Evolutionary conservation across 208 protist genomes (phyloP).

Genomic region (Entamoeba invadens): DNA sequence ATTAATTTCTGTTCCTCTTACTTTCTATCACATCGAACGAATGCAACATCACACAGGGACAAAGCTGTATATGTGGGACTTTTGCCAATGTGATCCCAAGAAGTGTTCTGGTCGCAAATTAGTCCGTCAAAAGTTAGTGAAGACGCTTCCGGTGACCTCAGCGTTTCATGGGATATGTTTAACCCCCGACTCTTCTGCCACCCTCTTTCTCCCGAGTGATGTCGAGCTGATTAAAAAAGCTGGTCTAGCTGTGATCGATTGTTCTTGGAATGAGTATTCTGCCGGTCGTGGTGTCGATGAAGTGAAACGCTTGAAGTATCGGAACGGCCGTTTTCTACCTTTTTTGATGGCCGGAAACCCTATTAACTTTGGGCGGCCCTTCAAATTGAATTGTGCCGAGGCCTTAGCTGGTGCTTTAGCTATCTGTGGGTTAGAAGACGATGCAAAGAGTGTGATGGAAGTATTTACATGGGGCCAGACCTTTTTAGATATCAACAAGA

Average conservation of each 20-base stretch:
- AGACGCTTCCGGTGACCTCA: slow-evolving; percentile 58
- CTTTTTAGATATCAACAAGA: slow-evolving; percentile 78
- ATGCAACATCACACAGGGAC: neutral
- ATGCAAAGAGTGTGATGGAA: slow-evolving; percentile 64
- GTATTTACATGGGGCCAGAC: slow-evolving; percentile 83
- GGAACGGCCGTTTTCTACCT: slow-evolving; percentile 65
- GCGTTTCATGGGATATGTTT: slow-evolving; percentile 76
- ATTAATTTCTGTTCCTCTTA: too few relatives aligned
- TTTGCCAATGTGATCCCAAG: slow-evolving; percentile 88
- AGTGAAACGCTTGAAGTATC: slow-evolving; percentile 70
- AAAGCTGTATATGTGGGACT: slow-evolving; percentile 71
- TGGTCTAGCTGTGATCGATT: slow-evolving; percentile 92
- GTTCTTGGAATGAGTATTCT: slow-evolving; percentile 85
- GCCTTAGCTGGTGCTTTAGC: slow-evolving; percentile 75
- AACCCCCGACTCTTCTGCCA: slow-evolving; percentile 55
- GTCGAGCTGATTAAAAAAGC: slow-evolving; percentile 53
- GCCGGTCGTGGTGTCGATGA: slow-evolving; percentile 70
- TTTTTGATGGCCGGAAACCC: slow-evolving; percentile 92
- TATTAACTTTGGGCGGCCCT: slow-evolving; percentile 91
- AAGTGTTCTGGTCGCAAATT: slow-evolving; percentile 84
- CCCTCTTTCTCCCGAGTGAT: slow-evolving; percentile 75
- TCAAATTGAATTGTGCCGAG: slow-evolving; percentile 85
- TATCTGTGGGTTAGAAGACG: slow-evolving; percentile 66
- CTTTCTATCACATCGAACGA: too few relatives aligned
- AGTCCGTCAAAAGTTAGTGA: slow-evolving; percentile 61